phyloP scores from a whole-genome alignment of 192 early-diverging fungal genomes.

The Coemansia sp. region DNA sequence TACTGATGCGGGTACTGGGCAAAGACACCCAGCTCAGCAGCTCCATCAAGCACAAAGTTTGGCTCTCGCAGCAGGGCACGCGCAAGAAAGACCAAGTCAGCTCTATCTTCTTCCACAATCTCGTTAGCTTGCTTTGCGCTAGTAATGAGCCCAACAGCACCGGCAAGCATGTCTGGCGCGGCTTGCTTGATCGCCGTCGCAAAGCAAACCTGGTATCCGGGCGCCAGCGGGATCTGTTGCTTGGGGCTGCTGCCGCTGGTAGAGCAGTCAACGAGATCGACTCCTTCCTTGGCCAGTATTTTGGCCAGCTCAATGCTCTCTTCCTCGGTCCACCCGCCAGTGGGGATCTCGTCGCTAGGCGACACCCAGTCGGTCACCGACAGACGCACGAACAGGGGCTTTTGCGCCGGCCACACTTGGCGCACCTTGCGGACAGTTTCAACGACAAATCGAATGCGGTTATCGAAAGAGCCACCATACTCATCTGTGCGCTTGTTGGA shows the following conservation, averaged over 20 bases:
- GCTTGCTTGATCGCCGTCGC: slow-evolving; percentile 60
- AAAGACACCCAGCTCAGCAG: slow-evolving; percentile 62
- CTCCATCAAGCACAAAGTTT: slow-evolving; percentile 66
- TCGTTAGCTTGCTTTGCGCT: slow-evolving; percentile 65
- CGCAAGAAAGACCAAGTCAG: slow-evolving; percentile 74
- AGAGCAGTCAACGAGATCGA: slow-evolving; percentile 87
- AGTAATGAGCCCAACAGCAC: slow-evolving; percentile 72
- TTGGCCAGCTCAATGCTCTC: slow-evolving; percentile 67
- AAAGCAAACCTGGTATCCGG: slow-evolving; percentile 71
- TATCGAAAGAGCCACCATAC: slow-evolving; percentile 90
- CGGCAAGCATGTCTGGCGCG: slow-evolving; percentile 57
- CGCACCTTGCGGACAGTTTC: slow-evolving; percentile 68
- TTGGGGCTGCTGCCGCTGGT: slow-evolving; percentile 66
- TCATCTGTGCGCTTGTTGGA: slow-evolving; percentile 86
- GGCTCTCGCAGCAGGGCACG: slow-evolving; percentile 70
- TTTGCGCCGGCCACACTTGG: slow-evolving; percentile 69
- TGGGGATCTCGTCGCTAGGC: slow-evolving; percentile 1
- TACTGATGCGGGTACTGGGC: slow-evolving; percentile 68
- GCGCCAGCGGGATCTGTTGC: slow-evolving; percentile 52
- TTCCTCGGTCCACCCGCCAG: slow-evolving; percentile 68
- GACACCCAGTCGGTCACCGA: slow-evolving; percentile 73
- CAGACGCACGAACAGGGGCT: slow-evolving; percentile 83
- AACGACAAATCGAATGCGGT: slow-evolving; percentile 73
- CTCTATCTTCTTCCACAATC: slow-evolving; percentile 59
- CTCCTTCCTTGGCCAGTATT: slow-evolving; percentile 60